These are phyloP conservation scores for Hypoxylon sp. DNA, from an alignment of 2,329 filamentous ascomycete genomes.

Conservation along the genomic window DNA sequence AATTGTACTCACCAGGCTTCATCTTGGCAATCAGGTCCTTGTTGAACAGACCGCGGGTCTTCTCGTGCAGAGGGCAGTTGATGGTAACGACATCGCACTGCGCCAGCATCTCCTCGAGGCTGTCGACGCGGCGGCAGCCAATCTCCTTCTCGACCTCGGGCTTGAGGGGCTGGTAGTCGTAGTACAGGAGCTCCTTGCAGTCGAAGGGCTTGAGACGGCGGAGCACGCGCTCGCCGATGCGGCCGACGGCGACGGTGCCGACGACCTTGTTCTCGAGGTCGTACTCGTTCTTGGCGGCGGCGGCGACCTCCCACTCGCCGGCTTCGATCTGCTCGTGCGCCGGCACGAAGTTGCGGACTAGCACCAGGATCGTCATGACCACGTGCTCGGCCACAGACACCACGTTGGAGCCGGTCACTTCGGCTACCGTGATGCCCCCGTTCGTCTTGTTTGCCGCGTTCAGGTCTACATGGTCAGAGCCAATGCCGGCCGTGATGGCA, in stretches of 20 bases:
- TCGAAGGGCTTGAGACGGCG: conserved; percentile 96
- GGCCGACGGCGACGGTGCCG: conserved; percentile 95
- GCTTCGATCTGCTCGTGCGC: conserved; percentile 92
- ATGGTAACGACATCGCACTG: conserved; percentile 99
- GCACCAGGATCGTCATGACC: conserved; percentile 96
- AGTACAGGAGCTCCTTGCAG: conserved; percentile 99
- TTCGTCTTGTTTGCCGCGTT: conserved; percentile 98
- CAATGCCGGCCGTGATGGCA: conserved; percentile 96
- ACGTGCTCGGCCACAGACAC: conserved; percentile 99
- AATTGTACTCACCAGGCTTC: conserved; percentile 81
- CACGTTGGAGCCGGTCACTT: conserved; percentile 98
- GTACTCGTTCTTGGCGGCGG: conserved; percentile 97
- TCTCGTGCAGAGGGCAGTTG: conserved; percentile 99
- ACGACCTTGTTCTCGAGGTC: conserved; percentile 98
- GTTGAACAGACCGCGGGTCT: conserved; percentile 96
- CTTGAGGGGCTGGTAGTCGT: conserved; percentile 95
- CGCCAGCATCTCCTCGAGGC: conserved; percentile 90
- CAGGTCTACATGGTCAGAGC: conserved; percentile 97
- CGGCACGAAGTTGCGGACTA: conserved; percentile 98
- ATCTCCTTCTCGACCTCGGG: conserved; percentile 94
- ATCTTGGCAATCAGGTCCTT: conserved; percentile 99
- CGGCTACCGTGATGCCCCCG: conserved; percentile 94
- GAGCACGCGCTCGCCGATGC: conserved; percentile 98
- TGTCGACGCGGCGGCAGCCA: conserved; percentile 89
- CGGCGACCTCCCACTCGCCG: conserved; percentile 96